Evolutionary conservation across 148 eudicot species (phyloP).

Genomic region (Tetragonia tetragonoides): DNA sequence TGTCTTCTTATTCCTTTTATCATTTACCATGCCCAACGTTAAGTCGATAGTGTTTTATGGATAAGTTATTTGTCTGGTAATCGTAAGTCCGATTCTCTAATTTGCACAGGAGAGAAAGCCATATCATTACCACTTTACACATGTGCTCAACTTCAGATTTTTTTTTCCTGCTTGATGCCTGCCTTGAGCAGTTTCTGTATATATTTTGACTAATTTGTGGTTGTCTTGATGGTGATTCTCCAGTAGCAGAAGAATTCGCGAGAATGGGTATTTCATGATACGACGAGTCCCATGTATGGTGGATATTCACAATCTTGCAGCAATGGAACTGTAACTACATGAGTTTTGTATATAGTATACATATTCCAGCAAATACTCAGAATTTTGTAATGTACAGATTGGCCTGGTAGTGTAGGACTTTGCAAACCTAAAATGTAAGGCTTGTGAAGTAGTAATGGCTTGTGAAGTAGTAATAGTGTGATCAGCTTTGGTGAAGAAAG

Average conservation of each 20-base stretch:
- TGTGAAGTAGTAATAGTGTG: not conserved
- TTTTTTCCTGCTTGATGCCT: not conserved
- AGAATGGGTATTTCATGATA: slow-evolving; percentile 24
- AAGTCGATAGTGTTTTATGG: too few relatives aligned
- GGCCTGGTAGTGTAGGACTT: not conserved
- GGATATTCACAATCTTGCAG: not conserved
- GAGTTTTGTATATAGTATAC: slow-evolving; percentile 18
- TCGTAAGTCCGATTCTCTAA: too few relatives aligned
- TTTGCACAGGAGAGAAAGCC: too few relatives aligned
- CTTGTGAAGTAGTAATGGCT: not conserved
- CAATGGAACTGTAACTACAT: not conserved
- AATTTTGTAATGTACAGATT: slow-evolving; percentile 2
- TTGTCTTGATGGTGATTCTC: slow-evolving; percentile 14
- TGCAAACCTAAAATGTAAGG: not conserved
- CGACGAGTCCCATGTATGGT: not conserved
- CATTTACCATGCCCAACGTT: too few relatives aligned
- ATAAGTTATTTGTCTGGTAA: too few relatives aligned
- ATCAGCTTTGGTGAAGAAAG: not conserved
- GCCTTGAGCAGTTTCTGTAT: not conserved
- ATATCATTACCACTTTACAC: too few relatives aligned
- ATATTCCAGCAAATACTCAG: slow-evolving; percentile 9
- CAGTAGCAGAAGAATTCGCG: slow-evolving; percentile 37
- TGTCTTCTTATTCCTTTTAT: too few relatives aligned
- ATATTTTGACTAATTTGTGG: not conserved
- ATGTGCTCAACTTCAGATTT: not conserved